Evolutionary conservation across 208 protist genomes (phyloP).

Genomic region (Strigomonas galati): DNA sequence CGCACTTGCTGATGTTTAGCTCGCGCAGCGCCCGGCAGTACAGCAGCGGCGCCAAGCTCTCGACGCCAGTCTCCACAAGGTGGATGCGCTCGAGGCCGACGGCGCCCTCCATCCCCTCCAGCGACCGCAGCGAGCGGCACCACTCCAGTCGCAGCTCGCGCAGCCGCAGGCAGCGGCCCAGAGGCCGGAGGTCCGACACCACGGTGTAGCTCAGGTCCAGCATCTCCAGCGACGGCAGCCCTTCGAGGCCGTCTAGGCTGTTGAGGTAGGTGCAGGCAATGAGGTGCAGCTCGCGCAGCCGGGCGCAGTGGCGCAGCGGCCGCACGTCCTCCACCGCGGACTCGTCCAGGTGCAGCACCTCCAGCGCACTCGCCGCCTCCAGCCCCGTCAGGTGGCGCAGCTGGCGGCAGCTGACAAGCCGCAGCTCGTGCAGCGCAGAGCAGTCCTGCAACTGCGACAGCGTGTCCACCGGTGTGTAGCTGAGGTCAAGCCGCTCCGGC

Average conservation of each 20-base stretch:
- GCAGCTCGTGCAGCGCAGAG: too few relatives aligned
- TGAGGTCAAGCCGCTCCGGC: too few relatives aligned
- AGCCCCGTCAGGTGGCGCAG: too few relatives aligned
- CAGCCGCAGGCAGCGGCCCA: not conserved
- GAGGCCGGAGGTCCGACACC: not conserved
- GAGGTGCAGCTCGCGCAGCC: not conserved
- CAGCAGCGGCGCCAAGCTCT: too few relatives aligned
- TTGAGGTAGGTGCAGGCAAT: not conserved
- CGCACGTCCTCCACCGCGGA: not conserved
- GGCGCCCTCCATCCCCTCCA: too few relatives aligned
- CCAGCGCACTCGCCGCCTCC: too few relatives aligned
- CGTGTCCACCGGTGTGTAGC: too few relatives aligned
- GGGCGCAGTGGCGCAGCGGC: not conserved
- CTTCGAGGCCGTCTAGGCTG: not conserved
- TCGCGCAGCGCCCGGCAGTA: slow-evolving; percentile 7
- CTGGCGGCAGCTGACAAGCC: too few relatives aligned
- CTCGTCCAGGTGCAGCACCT: not conserved
- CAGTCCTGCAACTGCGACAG: too few relatives aligned
- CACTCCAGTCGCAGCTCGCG: not conserved
- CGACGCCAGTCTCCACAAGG: too few relatives aligned
- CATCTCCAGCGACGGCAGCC: not conserved
- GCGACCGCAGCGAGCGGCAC: not conserved
- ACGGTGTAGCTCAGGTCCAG: not conserved
- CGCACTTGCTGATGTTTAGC: not conserved
- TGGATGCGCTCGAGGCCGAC: too few relatives aligned